Evolutionary conservation across 177 flowering plant species (phyloP).

Genomic region (Vitis hybrid): DNA sequence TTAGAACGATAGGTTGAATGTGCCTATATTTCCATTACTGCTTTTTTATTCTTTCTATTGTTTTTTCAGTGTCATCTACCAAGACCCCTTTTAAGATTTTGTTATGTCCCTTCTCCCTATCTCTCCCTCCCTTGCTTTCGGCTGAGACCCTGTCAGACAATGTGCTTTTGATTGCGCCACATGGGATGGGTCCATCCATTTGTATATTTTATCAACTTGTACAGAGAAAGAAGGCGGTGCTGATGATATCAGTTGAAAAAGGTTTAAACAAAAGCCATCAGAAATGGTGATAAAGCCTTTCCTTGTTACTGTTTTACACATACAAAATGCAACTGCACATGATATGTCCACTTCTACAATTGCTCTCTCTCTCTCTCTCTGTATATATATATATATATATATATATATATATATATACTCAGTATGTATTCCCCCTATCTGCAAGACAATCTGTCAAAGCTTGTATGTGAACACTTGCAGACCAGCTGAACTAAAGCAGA

Average conservation of each 20-base stretch:
- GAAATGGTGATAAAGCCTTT: too few species aligned
- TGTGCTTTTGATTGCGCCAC: constrained; percentile 30
- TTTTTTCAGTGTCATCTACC: not conserved
- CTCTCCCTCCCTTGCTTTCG: constrained; percentile 21
- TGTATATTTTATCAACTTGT: not conserved
- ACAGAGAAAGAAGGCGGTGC: not conserved
- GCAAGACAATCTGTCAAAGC: too few species aligned
- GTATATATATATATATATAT: too few species aligned
- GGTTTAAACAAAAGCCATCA: constrained; percentile 1
- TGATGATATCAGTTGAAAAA: not conserved
- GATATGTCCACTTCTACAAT: too few species aligned
- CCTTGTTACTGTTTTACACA: not conserved
- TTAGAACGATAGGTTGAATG: not conserved
- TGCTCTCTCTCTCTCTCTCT: too few species aligned
- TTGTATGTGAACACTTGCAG: too few species aligned
- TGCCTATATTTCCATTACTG: not conserved
- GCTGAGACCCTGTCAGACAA: constrained; percentile 24
- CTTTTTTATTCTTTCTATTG: not conserved
- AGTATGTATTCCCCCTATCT: too few species aligned
- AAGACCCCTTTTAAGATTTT: not conserved
- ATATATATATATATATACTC: not conserved
- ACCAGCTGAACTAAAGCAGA: too few species aligned
- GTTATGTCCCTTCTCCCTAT: not conserved
- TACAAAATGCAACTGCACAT: not conserved
- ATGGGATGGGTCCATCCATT: constrained; percentile 27